Base-by-base conservation (phyloP, 2,329 filamentous ascomycete genomes). In the Hypoxylon sp. region DNA sequence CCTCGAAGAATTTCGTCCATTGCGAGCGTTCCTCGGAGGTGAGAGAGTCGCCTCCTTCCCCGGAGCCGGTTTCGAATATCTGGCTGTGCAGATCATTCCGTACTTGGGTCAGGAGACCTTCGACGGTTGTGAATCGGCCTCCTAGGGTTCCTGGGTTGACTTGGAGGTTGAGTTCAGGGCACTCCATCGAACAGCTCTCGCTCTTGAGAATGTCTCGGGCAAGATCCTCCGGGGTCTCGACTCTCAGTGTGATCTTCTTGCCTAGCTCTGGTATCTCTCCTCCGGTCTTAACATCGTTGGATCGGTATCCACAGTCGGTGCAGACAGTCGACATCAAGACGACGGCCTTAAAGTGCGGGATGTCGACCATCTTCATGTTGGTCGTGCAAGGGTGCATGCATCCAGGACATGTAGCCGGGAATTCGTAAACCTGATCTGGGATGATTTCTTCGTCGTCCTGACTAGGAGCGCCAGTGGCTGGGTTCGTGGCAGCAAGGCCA, bases 361-460 rank as follows among this genome's bases (percentile, higher is more conserved):
- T 98, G 75, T 97, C 93, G 63, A 98, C 93, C 91, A 97, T 97
- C 84, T 98, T 97, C 93, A 98, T 98, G 80, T 97, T 94, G 9
- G 97, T 97, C 3, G 90, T 89, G 81, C 94, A 98, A 3, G 89
- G 83, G 80, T 92, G 92, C 76, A 90, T 90, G 84, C 96, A 99
- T 68, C 93, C 95, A 0, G 96, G 96, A 80, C 96, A 99, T 63
- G 90, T 92, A 5, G 94, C 91, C 2, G 95, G 95, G 82, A 99
- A 96, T 65, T 90, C 90, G 83, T 98, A 98, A 28, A 98, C 92
- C 79, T 97, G 91, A 78, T 97, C 92, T 70, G 97, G 93, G 51
- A 96, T 86, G 74, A 98, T 96, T n/a, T 97, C 91, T 30, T 93
- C 91, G 46, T 91, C 88, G 72, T 73, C 80, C 57, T 74, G 73